phyloP scores from a whole-genome alignment of 1,284 basidiomycete species.

The Malassezia psittaci region DNA sequence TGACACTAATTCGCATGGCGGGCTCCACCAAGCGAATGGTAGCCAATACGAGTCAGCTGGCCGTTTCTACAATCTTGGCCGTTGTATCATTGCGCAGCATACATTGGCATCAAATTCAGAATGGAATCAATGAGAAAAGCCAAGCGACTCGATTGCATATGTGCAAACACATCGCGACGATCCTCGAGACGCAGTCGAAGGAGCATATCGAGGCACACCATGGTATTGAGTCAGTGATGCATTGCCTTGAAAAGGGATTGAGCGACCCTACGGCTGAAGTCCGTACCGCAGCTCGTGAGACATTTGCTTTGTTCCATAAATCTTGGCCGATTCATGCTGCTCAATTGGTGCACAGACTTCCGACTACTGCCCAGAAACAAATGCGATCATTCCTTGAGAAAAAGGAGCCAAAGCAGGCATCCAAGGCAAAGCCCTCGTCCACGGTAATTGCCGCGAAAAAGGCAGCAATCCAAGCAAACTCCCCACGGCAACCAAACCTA shows the following conservation, averaged over 20 bases:
- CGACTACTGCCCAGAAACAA: constrained; percentile 64
- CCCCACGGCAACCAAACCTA: neutral
- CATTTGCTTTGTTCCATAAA: constrained; percentile 70
- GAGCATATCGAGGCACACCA: constrained; percentile 50
- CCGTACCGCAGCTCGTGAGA: constrained; percentile 61
- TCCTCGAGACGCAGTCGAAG: constrained; percentile 36
- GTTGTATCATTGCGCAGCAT: constrained; percentile 61
- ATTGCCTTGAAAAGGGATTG: constrained; percentile 62
- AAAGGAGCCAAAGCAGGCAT: constrained; percentile 16
- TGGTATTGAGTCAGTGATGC: constrained; percentile 55
- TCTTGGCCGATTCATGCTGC: constrained; percentile 65
- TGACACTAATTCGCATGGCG: constrained; percentile 72
- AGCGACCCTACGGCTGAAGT: constrained; percentile 71
- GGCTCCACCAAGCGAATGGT: constrained; percentile 90
- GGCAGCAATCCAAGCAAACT: constrained; percentile 28
- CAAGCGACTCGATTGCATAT: constrained; percentile 66
- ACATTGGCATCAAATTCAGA: constrained; percentile 65
- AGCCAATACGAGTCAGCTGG: constrained; percentile 71
- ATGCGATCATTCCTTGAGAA: constrained; percentile 64
- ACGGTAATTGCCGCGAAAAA: constrained; percentile 42
- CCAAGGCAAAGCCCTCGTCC: constrained; percentile 23
- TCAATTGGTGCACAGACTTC: constrained; percentile 61
- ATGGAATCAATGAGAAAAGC: constrained; percentile 70
- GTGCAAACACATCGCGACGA: constrained; percentile 39
- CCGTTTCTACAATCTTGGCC: constrained; percentile 61